These are phyloP conservation scores for Grosmannia serpens DNA, from an alignment of 2,329 filamentous ascomycete genomes.

Conservation along the genomic window DNA sequence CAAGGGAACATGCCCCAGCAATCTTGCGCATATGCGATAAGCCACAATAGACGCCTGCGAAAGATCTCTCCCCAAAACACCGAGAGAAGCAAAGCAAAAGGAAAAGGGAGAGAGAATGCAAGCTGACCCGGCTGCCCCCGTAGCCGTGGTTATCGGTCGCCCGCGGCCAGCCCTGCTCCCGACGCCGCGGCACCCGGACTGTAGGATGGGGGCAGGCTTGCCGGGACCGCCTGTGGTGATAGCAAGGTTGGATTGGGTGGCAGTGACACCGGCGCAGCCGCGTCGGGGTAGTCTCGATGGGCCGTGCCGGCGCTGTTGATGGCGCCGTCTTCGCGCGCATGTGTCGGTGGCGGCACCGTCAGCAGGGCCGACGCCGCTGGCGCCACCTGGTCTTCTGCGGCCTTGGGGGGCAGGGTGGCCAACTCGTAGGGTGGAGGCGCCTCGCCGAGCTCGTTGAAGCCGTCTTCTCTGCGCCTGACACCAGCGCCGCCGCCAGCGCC, in stretches of 20 bases:
- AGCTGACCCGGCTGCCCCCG: neutral
- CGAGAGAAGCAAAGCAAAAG: neutral
- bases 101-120: neutral
- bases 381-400: neutral
- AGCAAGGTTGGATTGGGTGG: neutral
- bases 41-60: neutral
- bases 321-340: neutral
- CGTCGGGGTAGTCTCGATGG: too few relatives aligned
- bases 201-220: neutral
- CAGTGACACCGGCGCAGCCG: neutral
- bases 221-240: neutral
- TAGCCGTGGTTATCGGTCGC: neutral
- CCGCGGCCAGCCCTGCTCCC: neutral
- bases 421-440: constrained; percentile 16
- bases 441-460: constrained; percentile 17
- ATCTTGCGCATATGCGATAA: neutral
- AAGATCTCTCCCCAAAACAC: neutral
- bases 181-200: neutral
- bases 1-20: neutral
- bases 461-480: constrained; percentile 9
- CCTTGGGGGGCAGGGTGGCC: neutral
- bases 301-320: neutral
- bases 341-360: neutral
- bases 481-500: neutral
- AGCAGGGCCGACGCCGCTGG: neutral